Evolutionary conservation across 2,329 filamentous ascomycete species (phyloP).

Genomic region (Amauroascus niger): DNA sequence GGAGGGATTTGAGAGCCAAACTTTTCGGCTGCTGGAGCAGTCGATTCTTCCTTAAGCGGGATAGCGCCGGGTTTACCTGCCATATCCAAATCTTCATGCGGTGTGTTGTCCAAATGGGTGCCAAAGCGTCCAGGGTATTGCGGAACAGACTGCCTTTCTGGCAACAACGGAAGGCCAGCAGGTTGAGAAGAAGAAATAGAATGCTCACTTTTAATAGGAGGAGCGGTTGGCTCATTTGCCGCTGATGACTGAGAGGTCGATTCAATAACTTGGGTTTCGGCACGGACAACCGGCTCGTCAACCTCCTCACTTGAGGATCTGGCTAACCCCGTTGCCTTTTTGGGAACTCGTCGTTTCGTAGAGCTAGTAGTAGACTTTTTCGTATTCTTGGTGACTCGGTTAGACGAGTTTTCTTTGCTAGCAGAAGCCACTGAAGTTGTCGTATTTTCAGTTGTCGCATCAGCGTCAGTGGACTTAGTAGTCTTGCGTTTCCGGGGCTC

Average conservation of each 20-base stretch:
- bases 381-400: neutral
- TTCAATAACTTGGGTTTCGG: neutral
- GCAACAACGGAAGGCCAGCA: neutral
- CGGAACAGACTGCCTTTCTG: neutral
- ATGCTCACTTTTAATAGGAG: constrained; percentile 9
- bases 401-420: neutral
- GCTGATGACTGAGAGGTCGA: neutral
- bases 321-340: neutral
- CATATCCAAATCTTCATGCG: neutral
- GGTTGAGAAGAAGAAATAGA: constrained; percentile 7
- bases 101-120: neutral
- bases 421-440: neutral
- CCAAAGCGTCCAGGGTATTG: neutral
- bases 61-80: neutral
- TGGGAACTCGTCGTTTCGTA: neutral
- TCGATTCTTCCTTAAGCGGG: neutral
- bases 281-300: neutral
- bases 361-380: neutral
- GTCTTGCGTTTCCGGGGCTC: constrained; percentile 13
- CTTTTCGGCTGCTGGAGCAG: neutral
- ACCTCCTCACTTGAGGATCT: neutral
- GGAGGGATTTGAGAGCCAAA: neutral
- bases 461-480: constrained; percentile 9
- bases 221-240: neutral
- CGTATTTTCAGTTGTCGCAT: neutral